Evolutionary conservation across 2,329 filamentous ascomycete genomes (phyloP).

Genomic region (Monilinia fructicola): DNA sequence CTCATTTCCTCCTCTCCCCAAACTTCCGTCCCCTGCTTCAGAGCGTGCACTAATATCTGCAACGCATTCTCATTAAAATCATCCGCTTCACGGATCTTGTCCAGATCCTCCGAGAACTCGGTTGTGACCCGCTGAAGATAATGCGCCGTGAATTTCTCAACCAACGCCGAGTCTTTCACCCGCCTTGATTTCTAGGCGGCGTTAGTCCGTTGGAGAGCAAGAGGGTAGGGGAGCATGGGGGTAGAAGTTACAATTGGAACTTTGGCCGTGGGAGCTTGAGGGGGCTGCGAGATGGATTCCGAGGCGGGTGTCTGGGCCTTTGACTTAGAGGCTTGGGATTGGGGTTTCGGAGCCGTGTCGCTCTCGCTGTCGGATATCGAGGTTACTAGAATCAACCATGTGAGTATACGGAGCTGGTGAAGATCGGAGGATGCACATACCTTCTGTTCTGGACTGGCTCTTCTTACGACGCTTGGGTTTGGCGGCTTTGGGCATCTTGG

Average conservation of each 20-base stretch:
- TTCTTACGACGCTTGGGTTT: slow-evolving; percentile 25
- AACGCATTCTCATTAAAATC: slow-evolving; percentile 69
- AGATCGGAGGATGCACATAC: slow-evolving; percentile 9
- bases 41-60: slow-evolving; percentile 62
- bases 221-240: too few relatives aligned
- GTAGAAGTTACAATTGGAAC: not conserved
- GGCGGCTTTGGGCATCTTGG: slow-evolving; percentile 4
- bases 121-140: slow-evolving; percentile 68
- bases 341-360: slow-evolving; percentile 7
- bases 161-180: slow-evolving; percentile 41
- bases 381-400: not conserved
- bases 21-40: slow-evolving; percentile 65
- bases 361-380: slow-evolving; percentile 22
- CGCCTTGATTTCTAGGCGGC: slow-evolving; percentile 22
- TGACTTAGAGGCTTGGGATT: slow-evolving; percentile 1
- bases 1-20: slow-evolving; percentile 57
- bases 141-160: slow-evolving; percentile 52
- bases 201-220: not conserved
- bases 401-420: not conserved
- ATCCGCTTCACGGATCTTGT: slow-evolving; percentile 65
- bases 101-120: slow-evolving; percentile 73
- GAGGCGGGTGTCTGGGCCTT: not conserved
- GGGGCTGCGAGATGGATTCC: not conserved
- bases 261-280: slow-evolving; percentile 4
- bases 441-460: slow-evolving; percentile 24